phyloP scores from a whole-genome alignment of 306 rosid species.

The Urtica urens region DNA sequence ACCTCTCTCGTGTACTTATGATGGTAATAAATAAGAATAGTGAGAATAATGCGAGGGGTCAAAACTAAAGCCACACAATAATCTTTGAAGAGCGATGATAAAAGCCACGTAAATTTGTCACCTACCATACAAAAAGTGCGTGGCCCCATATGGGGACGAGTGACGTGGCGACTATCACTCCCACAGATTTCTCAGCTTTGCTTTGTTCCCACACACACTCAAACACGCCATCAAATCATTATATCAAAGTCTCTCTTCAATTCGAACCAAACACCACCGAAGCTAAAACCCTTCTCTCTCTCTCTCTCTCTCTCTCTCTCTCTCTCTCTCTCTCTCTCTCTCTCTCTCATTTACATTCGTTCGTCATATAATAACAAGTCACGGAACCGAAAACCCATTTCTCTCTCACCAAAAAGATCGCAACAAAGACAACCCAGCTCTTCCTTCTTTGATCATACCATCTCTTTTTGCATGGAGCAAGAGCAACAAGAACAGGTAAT shows the following conservation, averaged over 20 bases:
- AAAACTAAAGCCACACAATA: conserved; percentile 33
- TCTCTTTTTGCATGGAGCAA: conserved; percentile 13
- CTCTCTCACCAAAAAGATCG: not conserved
- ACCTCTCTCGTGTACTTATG: not conserved
- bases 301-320: too few relatives aligned
- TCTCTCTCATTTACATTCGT: too few relatives aligned
- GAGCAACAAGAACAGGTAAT: conserved; percentile 9
- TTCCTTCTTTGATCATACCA: not conserved
- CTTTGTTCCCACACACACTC: conserved; percentile 26
- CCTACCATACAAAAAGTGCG: conserved; percentile 46
- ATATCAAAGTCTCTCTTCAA: not conserved
- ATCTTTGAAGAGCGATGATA: conserved; percentile 14
- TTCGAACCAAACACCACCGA: not conserved
- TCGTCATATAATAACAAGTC: too few relatives aligned
- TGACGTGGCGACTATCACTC: conserved; percentile 59
- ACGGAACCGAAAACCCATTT: not conserved
- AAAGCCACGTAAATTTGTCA: conserved; percentile 65
- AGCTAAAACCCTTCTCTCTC: not conserved
- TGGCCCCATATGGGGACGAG: not conserved
- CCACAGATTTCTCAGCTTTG: conserved; percentile 38
- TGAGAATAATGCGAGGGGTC: not conserved
- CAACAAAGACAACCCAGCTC: not conserved
- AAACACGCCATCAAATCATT: not conserved
- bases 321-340: too few relatives aligned
- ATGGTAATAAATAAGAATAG: not conserved